A percentile compares a stretch with the other conserved stretches of the same genome.
Conservation (phyloP, 129 eudicot species). For the Flaveria ramosissima region DNA sequence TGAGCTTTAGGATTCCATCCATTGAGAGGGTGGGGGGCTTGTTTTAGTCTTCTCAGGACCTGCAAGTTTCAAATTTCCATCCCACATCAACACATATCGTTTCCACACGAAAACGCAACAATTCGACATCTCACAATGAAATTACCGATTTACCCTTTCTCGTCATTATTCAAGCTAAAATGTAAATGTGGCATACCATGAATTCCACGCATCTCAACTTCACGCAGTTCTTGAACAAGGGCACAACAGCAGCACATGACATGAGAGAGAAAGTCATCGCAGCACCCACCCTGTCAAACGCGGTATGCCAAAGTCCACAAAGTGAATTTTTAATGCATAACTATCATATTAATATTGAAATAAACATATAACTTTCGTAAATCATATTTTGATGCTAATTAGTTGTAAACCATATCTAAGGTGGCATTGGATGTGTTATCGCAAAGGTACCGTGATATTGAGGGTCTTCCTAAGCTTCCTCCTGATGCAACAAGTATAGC, state of each 20-base stretch:
- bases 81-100: slow-evolving; percentile 14
- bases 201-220: slow-evolving; percentile 83
- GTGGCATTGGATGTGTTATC: slow-evolving; percentile 1
- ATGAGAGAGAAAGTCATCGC: slow-evolving; percentile 95
- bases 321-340: background rate
- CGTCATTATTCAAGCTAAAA: background rate
- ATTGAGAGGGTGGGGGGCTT: slow-evolving; percentile 79
- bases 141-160: background rate
- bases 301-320: background rate
- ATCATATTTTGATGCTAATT: background rate
- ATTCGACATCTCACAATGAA: background rate
- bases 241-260: slow-evolving; percentile 99
- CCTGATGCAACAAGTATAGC: slow-evolving; percentile 91
- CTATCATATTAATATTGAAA: background rate
- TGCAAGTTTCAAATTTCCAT: slow-evolving; percentile 30
- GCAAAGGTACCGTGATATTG: slow-evolving; percentile 60
- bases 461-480: slow-evolving; percentile 79
- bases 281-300: slow-evolving; percentile 71
- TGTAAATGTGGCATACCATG: slow-evolving; percentile 51
- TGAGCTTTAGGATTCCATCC: slow-evolving; percentile 55
- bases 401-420: background rate
- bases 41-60: slow-evolving; percentile 71
- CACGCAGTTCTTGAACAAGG: slow-evolving; percentile 97
- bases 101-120: background rate
- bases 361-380: background rate